phyloP scores from a whole-genome alignment of 106 monocot species.

The Dendrobium huoshanense region DNA sequence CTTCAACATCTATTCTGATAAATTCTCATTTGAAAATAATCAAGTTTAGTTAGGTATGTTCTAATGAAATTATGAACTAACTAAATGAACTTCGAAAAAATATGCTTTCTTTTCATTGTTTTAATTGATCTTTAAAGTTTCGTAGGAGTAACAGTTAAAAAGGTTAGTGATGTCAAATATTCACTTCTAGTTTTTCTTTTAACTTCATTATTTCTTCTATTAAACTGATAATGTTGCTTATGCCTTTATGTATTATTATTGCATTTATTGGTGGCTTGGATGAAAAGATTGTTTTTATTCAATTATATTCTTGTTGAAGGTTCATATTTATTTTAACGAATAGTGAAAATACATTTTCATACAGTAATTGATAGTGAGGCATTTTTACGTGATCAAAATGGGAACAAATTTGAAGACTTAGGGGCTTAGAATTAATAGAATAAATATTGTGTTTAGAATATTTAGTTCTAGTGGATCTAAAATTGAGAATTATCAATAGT shows the following conservation, averaged over 20 bases:
- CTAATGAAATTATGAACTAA: neutral
- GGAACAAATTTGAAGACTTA: neutral
- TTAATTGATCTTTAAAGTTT: neutral
- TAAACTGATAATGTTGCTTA: neutral
- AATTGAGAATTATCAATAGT: neutral
- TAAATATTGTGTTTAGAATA: neutral
- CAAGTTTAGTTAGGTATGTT: constrained; percentile 4
- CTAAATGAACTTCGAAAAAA: neutral
- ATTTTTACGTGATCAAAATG: neutral
- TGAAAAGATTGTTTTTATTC: neutral
- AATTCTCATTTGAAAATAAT: constrained; percentile 9
- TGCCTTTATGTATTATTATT: neutral
- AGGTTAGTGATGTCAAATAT: neutral
- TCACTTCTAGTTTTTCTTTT: neutral
- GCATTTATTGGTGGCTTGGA: neutral
- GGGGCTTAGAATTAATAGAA: neutral
- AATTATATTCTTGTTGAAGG: neutral
- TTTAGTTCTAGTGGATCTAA: neutral
- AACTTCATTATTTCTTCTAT: neutral
- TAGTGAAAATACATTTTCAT: neutral
- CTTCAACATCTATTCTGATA: constrained; percentile 2
- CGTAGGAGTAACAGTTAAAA: neutral
- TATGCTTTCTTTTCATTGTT: neutral
- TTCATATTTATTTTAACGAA: neutral
- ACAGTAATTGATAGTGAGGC: neutral